Conservation (phyloP, 1,139 yeast genomes). For the Wickerhamomyces sp. region DNA sequence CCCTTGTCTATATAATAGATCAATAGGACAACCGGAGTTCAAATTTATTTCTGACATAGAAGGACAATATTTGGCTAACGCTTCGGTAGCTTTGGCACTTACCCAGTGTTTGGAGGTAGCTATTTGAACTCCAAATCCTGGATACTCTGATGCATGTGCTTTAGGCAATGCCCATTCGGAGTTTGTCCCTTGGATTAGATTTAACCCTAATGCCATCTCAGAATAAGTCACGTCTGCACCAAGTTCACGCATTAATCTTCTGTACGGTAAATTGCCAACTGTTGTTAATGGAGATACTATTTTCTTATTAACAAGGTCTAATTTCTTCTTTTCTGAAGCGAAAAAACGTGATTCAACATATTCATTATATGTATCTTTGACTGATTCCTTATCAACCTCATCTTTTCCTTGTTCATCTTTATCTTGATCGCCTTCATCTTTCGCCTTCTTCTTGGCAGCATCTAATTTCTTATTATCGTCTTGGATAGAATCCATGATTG, state of each 20-base stretch:
- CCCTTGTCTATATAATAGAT: conserved; percentile 84
- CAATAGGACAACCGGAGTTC: conserved; percentile 98
- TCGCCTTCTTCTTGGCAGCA: conserved; percentile 24
- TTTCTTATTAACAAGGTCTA: conserved; percentile 68
- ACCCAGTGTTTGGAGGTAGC: conserved; percentile 94
- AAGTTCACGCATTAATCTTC: conserved; percentile 83
- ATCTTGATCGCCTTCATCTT: conserved; percentile 13
- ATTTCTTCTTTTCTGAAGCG: conserved; percentile 72
- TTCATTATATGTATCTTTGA: conserved; percentile 41
- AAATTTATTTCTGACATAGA: conserved; percentile 75
- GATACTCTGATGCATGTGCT: conserved; percentile 77
- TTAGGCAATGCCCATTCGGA: conserved; percentile 98
- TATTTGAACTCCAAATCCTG: conserved; percentile 91
- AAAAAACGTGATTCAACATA: conserved; percentile 77
- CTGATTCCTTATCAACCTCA: conserved; percentile 16
- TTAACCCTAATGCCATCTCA: conserved; percentile 91
- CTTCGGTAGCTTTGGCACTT: conserved; percentile 87
- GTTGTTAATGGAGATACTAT: conserved; percentile 95
- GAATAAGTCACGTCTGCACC: conserved; percentile 94
- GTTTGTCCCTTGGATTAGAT: conserved; percentile 82
- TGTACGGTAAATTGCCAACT: conserved; percentile 93
- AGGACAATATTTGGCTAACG: conserved; percentile 49
- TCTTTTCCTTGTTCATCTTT: conserved; percentile 12
- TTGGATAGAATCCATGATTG: conserved; percentile 51
- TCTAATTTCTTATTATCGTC: conserved; percentile 35